These are phyloP conservation scores for Rutstroemia sp. DNA, from an alignment of 2,329 filamentous ascomycete species.

Conservation along the genomic window DNA sequence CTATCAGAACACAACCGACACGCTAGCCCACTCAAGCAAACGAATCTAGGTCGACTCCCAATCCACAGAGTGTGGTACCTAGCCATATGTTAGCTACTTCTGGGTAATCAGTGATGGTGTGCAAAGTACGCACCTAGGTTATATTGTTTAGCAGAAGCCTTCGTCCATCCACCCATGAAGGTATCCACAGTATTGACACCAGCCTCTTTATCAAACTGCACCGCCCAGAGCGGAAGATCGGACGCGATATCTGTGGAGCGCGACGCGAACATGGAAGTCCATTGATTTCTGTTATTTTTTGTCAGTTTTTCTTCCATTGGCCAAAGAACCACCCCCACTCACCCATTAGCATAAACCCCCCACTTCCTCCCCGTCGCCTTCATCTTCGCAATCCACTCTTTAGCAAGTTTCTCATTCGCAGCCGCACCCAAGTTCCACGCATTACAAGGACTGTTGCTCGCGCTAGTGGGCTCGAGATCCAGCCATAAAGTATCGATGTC, in stretches of 20 bases:
- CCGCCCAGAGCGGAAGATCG: constrained; percentile 23
- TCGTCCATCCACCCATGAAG: constrained; percentile 24
- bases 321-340: too few relatives aligned
- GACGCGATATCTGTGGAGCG: constrained; percentile 20
- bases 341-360: constrained; percentile 26
- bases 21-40: constrained; percentile 1
- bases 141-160: constrained; percentile 22
- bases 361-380: constrained; percentile 15
- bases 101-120: too few relatives aligned
- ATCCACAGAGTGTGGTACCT: constrained; percentile 24
- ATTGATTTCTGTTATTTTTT: constrained; percentile 18
- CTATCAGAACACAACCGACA: background rate
- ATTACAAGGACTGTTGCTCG: constrained; percentile 13
- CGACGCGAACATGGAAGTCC: constrained; percentile 20
- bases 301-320: too few relatives aligned
- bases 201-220: constrained; percentile 16
- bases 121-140: too few relatives aligned
- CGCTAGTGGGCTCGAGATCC: constrained; percentile 19
- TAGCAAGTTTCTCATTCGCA: constrained; percentile 19
- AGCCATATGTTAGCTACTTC: too few relatives aligned
- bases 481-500: constrained; percentile 19
- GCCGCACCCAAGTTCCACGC: constrained; percentile 19
- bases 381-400: constrained; percentile 18
- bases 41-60: constrained; percentile 14
- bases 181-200: constrained; percentile 19